Percentiles rank a stretch among this genome's conserved stretches.
phyloP scores from a whole-genome alignment of 2,329 filamentous ascomycete species.

The Trichoderma lentiforme region DNA sequence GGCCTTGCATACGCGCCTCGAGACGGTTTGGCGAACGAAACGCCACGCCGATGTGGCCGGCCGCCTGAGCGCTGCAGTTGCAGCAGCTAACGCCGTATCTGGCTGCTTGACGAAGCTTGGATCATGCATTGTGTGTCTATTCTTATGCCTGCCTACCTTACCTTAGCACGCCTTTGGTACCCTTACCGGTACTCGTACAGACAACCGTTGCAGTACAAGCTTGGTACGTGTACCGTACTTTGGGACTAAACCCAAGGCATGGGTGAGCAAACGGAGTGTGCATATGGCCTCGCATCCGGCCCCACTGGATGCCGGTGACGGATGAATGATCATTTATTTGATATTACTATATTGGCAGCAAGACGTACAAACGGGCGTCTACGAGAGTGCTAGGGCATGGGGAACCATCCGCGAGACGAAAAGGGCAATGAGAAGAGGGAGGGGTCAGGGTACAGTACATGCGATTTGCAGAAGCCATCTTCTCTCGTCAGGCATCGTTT shows the following conservation, averaged over 20 bases:
- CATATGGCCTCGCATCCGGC: neutral
- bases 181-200: neutral
- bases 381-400: neutral
- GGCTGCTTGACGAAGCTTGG: neutral
- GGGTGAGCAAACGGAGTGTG: neutral
- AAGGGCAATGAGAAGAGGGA: neutral
- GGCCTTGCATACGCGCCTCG: conserved; percentile 4
- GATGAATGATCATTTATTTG: conserved; percentile 12
- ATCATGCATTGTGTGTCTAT: neutral
- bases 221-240: neutral
- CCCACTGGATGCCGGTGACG: conserved; percentile 7
- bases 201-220: neutral
- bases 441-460: neutral
- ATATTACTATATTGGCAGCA: conserved; percentile 2
- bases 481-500: conserved; percentile 1
- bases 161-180: neutral
- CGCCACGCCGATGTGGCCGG: conserved; percentile 10
- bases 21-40: neutral
- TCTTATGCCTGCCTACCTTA: neutral
- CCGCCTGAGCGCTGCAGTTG: neutral
- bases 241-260: neutral
- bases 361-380: conserved; percentile 1
- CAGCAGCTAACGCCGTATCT: neutral
- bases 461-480: neutral
- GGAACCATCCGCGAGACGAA: neutral